Conservation (phyloP, 1,139 yeast genomes). For the Nakaseomyces kungkrabaensis region DNA sequence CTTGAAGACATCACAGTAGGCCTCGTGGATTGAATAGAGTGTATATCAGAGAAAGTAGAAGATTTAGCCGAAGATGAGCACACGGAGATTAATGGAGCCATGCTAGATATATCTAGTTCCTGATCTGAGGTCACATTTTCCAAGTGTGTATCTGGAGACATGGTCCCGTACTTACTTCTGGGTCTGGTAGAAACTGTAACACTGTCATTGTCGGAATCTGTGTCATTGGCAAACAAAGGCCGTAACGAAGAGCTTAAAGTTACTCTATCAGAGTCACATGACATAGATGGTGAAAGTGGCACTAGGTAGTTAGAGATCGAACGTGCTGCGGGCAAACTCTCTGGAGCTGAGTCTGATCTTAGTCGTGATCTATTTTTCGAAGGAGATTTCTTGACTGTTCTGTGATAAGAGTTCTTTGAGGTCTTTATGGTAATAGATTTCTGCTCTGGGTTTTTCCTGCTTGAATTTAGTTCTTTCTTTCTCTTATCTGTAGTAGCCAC, state of each 20-base stretch:
- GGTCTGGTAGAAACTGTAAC: not conserved
- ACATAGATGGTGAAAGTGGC: conserved; percentile 1
- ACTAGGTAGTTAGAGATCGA: not conserved
- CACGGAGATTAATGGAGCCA: conserved; percentile 44
- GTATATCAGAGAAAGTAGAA: conserved; percentile 30
- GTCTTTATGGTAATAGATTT: not conserved
- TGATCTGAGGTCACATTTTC: conserved; percentile 12
- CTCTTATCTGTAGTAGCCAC: not conserved
- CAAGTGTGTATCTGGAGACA: not conserved
- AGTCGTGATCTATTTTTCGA: not conserved
- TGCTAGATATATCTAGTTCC: conserved; percentile 26
- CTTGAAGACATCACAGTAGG: conserved; percentile 36
- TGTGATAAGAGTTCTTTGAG: not conserved
- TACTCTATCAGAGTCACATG: conserved; percentile 2
- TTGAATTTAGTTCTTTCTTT: not conserved
- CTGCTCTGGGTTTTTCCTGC: not conserved
- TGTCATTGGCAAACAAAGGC: conserved; percentile 9
- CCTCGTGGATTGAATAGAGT: conserved; percentile 33
- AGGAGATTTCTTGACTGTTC: not conserved
- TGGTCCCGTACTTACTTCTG: not conserved
- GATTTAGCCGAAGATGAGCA: conserved; percentile 37
- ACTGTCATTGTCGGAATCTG: conserved; percentile 2
- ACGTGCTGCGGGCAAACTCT: not conserved
- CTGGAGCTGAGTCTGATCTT: conserved; percentile 1
- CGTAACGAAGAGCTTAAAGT: conserved; percentile 13